Evolutionary conservation across 148 eudicot species (phyloP), one percentile per base, ranked within the genome.

Genomic region (Polygonum aviculare): DNA sequence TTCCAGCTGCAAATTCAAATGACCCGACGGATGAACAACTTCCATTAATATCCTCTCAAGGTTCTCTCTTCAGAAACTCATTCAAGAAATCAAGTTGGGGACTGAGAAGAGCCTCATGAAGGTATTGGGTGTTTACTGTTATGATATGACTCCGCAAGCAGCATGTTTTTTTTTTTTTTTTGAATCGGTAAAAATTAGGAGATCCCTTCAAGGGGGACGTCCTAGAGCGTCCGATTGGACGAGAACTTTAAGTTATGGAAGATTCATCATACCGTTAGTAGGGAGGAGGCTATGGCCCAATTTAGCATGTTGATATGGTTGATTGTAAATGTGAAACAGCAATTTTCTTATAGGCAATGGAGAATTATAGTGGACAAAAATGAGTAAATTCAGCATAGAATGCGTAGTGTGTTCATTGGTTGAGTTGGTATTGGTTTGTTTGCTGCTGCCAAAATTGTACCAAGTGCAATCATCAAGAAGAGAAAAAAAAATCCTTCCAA

Each of bases 11-110:
- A 67, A 16, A 15, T 22, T 5, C 72, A 67, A 16, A 35, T 15
- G 72, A 67, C 40, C 72, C 2, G n/a, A 36, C 19, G 16, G 72
- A 67, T 35, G 72, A 67, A 67, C 3, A 38, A 15, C 19, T 67
- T 35, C 72, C 72, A 38, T 38, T 67, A 67, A 67, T 15, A 15
- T 67, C 72, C 5, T 67, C 72, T 7, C 45, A 67, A 67, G 72
- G 44, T 6, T 67, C 72, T 38, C 19, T 36, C 21, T 67, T 67
- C 72, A 67, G 45, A 67, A 36, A 6, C 2, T 35, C 72, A 36
- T 15, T 67, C 44, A 67, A 35, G 72, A 67, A 35, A 65, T 65
- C 71, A 36, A 65, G 41, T 6, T 65, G 71, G 71, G n/a, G 41
- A 4, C 38, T 67, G 18, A 67, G 11, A 67, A 36, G 44, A 67